Base-by-base conservation (phyloP, 352 stramenopile species). In the Pythium rishiriense region DNA sequence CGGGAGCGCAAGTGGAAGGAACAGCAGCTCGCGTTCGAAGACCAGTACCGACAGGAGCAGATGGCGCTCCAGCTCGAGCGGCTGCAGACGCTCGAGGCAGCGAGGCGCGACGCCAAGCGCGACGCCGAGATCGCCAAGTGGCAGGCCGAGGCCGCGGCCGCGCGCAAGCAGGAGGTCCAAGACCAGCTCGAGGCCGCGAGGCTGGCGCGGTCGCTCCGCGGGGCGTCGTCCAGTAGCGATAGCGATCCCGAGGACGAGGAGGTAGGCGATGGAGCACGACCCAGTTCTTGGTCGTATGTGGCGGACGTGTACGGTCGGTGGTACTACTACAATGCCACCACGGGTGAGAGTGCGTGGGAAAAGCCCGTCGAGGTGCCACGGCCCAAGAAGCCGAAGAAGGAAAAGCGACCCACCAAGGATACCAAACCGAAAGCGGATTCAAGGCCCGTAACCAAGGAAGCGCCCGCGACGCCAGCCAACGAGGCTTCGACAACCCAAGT, bases 271-370 rank as follows among this genome's bases (percentile, higher is more conserved):
- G 37, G 7, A 43, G 37, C 6, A 48, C 4, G 22, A 61, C n/a
- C 1, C 28, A 0, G 15, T 64, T 11, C 63, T 7, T 89, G 81
- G 81, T 29, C 62, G 14, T 55, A 74, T 17, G 29, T 78, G 12
- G 22, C 17, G 4, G 78, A 89, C 54, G 73, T 75, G 26, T 78
- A 81, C 55, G 78, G 72, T 9, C 83, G 88, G n/a, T 41, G 54
- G 14, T 93, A 93, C 31, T 93, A 79, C 69, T 91, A 79, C 66
- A 90, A 91, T 31, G 55, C 73, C 10, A 50, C 25, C 2, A 88
- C 79, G 6, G 66, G 61, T 21, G 70, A 83, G 59, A 89, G 76
- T 41, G 66, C 66, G 7, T 93, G 84, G 84, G 77, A 84, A 12
- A 66, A 70, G 47, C 80, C 77, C 9, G 60, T 65, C 46, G 74